Evolutionary conservation across 2,329 filamentous ascomycete genomes (phyloP), one percentile per base, ranked within the genome.

Genomic region (Tolypocladium guangdongense): DNA sequence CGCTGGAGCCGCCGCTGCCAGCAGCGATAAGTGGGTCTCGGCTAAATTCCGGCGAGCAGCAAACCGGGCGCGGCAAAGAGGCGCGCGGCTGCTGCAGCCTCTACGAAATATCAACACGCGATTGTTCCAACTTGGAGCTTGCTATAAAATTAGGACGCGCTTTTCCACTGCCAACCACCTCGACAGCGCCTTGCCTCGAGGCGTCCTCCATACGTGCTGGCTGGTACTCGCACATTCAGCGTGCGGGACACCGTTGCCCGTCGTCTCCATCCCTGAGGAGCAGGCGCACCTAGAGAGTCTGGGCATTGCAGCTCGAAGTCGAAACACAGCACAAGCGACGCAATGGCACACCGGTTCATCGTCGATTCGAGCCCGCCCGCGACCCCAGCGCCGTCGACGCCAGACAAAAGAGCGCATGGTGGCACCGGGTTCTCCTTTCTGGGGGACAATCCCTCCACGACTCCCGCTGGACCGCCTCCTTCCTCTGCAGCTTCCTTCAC

Each of bases 401-500:
- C 78, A 3, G 74, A 77, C 27, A 69, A 70, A 54, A 66, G 62
- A 53, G 65, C 65, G 35, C 64, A 64, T 51, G 63, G 61, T 52
- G 59, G 59, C 33, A 63, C 66, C 22, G 70, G 66, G 38, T 62
- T 68, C 43, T 74, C 72, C 41, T 66, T 66, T 38, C 71, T 72
- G 39, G 72, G 65, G 55, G 70, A 75, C 10, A 68, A 72, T 50
- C 76, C 77, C 7, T 76, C 78, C 38, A 80, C 76, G 2, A 81
- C 78, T 2, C 78, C 79, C 6, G 74, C 73, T 20, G 78, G 73
- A 0, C 73, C 74, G 35, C 76, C 77, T 32, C 76, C 78, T 1
- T 78, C 78, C 32, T 77, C 77, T 8, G 71, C 73, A 10, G 73
- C 74, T 5, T 80, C 77, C 45, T 81, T 81, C 65, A 81, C 78